Evolutionary conservation across 78 protist species (phyloP).

Genomic region (Tieghemostelium lacteum): DNA sequence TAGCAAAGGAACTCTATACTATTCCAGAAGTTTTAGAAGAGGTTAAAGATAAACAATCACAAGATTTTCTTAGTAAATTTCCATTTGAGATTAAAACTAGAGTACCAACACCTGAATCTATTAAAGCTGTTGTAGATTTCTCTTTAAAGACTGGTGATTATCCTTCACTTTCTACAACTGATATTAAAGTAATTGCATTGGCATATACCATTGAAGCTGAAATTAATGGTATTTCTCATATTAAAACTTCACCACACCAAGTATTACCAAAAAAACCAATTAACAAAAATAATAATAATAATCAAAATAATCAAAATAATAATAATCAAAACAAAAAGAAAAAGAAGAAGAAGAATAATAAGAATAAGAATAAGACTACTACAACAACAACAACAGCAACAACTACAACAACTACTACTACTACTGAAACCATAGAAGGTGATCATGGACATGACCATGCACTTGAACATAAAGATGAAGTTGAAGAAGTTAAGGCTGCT

Average conservation of each 20-base stretch:
- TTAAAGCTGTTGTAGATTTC: conserved; percentile 60
- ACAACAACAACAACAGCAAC: conserved; percentile 5
- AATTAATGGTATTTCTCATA: conserved; percentile 29
- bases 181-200: conserved; percentile 87
- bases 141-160: conserved; percentile 86
- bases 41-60: conserved; percentile 55
- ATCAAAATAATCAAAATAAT: conserved; percentile 6
- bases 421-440: too few relatives aligned
- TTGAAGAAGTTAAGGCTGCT: not conserved
- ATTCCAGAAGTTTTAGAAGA: conserved; percentile 77
- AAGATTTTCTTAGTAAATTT: conserved; percentile 21
- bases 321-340: conserved; percentile 17
- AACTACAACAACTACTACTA: not conserved
- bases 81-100: conserved; percentile 76
- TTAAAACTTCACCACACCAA: conserved; percentile 38
- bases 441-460: too few relatives aligned
- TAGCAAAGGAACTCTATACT: conserved; percentile 74
- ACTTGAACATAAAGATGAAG: not conserved
- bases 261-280: conserved; percentile 3
- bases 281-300: not conserved
- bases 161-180: conserved; percentile 69
- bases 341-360: not conserved
- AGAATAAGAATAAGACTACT: not conserved
- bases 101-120: conserved; percentile 68
- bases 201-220: conserved; percentile 82